Evolutionary conservation across 2,329 filamentous ascomycete genomes (phyloP).

Genomic region (Colletotrichum orbiculare): DNA sequence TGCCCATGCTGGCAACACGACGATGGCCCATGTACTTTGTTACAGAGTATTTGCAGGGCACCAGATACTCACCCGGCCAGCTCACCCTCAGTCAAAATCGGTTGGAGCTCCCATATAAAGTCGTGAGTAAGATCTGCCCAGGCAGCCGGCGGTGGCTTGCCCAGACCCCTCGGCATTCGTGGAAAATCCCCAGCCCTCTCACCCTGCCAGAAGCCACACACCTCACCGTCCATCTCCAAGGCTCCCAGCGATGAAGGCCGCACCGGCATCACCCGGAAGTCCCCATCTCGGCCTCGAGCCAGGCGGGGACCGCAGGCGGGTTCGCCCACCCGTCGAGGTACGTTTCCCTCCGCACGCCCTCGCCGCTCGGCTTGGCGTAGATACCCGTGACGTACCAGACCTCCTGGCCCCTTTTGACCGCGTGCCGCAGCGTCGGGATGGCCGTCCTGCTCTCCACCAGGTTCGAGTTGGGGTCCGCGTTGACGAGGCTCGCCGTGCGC

Average conservation of each 20-base stretch:
- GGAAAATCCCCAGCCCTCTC: constrained; percentile 10
- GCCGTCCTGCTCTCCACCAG: constrained; percentile 77
- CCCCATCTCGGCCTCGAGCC: constrained; percentile 66
- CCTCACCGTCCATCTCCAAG: neutral
- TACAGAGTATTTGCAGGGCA: too few relatives aligned
- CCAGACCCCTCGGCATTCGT: constrained; percentile 15
- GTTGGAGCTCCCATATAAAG: neutral
- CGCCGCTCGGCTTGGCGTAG: constrained; percentile 73
- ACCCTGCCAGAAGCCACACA: neutral
- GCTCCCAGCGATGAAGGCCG: neutral
- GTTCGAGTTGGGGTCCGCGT: constrained; percentile 84
- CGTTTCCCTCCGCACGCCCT: constrained; percentile 60
- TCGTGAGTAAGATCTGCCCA: neutral
- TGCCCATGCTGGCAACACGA: too few relatives aligned
- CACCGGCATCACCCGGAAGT: constrained; percentile 30
- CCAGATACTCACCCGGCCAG: too few relatives aligned
- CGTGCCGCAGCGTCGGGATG: constrained; percentile 75
- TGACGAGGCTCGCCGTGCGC: constrained; percentile 72
- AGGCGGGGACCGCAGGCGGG: constrained; percentile 67
- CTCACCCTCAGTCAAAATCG: too few relatives aligned
- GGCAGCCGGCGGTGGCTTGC: constrained; percentile 6
- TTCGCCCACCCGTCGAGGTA: constrained; percentile 72
- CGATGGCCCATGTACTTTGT: too few relatives aligned
- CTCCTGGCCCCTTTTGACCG: constrained; percentile 65
- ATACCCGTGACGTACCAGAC: constrained; percentile 78